These are phyloP conservation scores for Psilocybe mexicana DNA, from an alignment of 1,284 basidiomycete species.

Conservation along the genomic window DNA sequence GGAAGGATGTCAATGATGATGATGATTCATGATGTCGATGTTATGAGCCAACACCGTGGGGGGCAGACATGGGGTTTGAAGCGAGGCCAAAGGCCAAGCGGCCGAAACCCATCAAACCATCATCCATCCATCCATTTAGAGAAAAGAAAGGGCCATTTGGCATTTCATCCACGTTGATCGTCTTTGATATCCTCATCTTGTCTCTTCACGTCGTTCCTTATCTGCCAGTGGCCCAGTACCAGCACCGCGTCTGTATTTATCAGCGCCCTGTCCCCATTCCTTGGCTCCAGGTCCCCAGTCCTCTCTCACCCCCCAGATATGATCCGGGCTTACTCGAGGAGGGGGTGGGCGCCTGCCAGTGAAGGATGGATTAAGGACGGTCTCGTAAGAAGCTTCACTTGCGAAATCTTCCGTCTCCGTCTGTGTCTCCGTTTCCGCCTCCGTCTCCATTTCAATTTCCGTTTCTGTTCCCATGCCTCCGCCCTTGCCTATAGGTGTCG, in stretches of 20 bases:
- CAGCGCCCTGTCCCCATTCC: constrained; percentile 43
- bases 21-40: too few species aligned
- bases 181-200: neutral
- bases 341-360: constrained; percentile 33
- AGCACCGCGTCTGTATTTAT: constrained; percentile 17
- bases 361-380: constrained; percentile 1
- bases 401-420: constrained; percentile 2
- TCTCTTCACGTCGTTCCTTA: neutral
- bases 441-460: too few species aligned
- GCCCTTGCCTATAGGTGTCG: neutral
- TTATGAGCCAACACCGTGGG: too few species aligned
- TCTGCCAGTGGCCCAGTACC: neutral
- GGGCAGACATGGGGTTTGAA: too few species aligned
- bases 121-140: too few species aligned
- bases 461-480: too few species aligned
- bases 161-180: too few species aligned
- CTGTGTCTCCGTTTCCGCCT: neutral
- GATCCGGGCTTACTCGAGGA: constrained; percentile 38
- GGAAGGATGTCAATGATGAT: too few species aligned
- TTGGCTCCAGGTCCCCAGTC: constrained; percentile 48
- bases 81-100: too few species aligned
- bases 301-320: constrained; percentile 46
- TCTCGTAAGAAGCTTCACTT: constrained; percentile 1
- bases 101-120: too few species aligned
- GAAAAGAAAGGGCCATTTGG: too few species aligned